phyloP scores from a whole-genome alignment of 1,284 basidiomycete genomes.

The Ustilago trichophora region DNA sequence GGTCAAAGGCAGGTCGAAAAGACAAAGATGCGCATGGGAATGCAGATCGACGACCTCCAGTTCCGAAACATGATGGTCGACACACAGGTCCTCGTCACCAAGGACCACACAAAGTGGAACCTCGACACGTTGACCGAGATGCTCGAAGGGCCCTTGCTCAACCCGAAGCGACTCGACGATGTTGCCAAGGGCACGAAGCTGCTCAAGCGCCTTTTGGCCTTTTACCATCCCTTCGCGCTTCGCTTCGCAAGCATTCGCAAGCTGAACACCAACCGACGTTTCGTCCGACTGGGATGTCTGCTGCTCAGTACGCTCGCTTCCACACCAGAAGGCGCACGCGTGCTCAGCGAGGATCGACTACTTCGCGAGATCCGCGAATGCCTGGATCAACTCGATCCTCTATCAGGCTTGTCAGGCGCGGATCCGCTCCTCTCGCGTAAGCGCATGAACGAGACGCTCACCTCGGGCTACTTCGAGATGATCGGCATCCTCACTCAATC shows the following conservation, averaged over 20 bases:
- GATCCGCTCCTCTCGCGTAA: slow-evolving; percentile 86
- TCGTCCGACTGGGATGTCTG: slow-evolving; percentile 70
- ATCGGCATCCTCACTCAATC: slow-evolving; percentile 87
- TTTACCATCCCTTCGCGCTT: slow-evolving; percentile 88
- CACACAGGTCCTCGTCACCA: slow-evolving; percentile 80
- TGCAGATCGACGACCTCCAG: slow-evolving; percentile 72
- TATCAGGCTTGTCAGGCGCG: slow-evolving; percentile 65
- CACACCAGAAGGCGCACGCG: slow-evolving; percentile 82
- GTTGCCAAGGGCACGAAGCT: slow-evolving; percentile 90
- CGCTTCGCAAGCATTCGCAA: slow-evolving; percentile 82
- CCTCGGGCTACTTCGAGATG: slow-evolving; percentile 95
- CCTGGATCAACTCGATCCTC: slow-evolving; percentile 90
- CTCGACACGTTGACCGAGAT: slow-evolving; percentile 87
- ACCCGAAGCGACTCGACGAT: slow-evolving; percentile 93
- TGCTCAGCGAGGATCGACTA: slow-evolving; percentile 86
- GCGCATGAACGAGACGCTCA: slow-evolving; percentile 82
- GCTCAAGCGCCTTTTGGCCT: slow-evolving; percentile 84
- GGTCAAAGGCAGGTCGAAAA: slow-evolving; percentile 78
- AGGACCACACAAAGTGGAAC: slow-evolving; percentile 92
- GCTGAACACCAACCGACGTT: slow-evolving; percentile 69
- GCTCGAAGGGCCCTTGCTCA: slow-evolving; percentile 89
- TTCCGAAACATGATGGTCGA: slow-evolving; percentile 63
- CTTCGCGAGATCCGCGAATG: slow-evolving; percentile 84
- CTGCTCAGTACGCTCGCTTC: slow-evolving; percentile 83
- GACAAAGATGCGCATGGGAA: slow-evolving; percentile 83